phyloP scores from a whole-genome alignment of 2,329 filamentous ascomycete species.

The Exophiala aquamarina region DNA sequence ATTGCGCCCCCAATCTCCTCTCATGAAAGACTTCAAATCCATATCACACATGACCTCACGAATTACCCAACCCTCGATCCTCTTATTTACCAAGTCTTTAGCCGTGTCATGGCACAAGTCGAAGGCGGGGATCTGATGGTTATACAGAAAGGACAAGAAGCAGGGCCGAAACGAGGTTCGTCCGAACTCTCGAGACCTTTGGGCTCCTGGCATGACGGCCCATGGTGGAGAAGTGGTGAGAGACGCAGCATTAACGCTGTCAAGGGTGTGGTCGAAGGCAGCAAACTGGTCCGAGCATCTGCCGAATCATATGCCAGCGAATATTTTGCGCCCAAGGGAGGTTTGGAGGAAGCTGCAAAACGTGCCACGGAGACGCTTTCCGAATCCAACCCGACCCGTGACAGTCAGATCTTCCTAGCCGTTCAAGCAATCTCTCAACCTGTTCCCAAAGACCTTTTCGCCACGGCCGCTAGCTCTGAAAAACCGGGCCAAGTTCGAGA shows the following conservation, averaged over 20 bases:
- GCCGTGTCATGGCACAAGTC: constrained; percentile 96
- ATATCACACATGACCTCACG: constrained; percentile 93
- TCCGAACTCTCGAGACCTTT: constrained; percentile 55
- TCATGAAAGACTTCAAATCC: constrained; percentile 94
- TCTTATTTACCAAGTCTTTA: constrained; percentile 87
- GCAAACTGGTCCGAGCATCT: constrained; percentile 84
- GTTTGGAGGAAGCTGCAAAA: constrained; percentile 75
- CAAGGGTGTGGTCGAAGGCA: constrained; percentile 78
- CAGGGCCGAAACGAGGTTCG: constrained; percentile 65
- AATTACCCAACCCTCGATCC: constrained; percentile 94
- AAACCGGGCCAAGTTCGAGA: constrained; percentile 29
- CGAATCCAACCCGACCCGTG: constrained; percentile 85
- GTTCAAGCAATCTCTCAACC: constrained; percentile 79
- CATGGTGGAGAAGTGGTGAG: constrained; percentile 80
- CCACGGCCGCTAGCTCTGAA: constrained; percentile 50
- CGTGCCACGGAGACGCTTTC: constrained; percentile 76
- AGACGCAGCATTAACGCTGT: constrained; percentile 76
- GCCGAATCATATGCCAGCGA: constrained; percentile 86
- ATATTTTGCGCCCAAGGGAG: constrained; percentile 76
- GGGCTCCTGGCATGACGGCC: constrained; percentile 84
- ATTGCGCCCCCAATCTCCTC: constrained; percentile 94
- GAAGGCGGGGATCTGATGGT: constrained; percentile 95
- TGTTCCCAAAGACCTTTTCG: constrained; percentile 65
- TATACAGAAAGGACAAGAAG: constrained; percentile 88
- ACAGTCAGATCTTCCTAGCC: constrained; percentile 92